Conservation (phyloP, 805 yeast genomes). For the Cephaloascus fragrans region DNA sequence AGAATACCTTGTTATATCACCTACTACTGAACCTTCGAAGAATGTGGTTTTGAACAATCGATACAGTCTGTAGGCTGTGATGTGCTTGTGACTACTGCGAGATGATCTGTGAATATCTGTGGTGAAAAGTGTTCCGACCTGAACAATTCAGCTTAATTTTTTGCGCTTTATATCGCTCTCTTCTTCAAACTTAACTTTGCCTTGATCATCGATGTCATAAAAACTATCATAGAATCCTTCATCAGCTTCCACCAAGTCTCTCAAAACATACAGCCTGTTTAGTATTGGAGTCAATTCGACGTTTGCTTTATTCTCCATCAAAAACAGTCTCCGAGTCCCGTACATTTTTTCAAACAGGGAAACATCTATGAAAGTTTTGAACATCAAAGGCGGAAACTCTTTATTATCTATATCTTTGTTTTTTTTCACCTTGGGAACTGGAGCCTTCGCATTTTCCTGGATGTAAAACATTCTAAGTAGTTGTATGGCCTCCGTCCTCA, state of each 20-base stretch:
- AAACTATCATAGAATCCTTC: neutral
- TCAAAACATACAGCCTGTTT: neutral
- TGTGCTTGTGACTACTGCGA: too few species aligned
- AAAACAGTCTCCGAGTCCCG: slow-evolving; percentile 25
- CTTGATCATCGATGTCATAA: neutral
- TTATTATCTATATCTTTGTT: slow-evolving; percentile 49
- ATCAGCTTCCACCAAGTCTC: neutral
- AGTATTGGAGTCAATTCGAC: neutral
- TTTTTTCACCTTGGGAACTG: slow-evolving; percentile 67
- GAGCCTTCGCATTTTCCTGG: slow-evolving; percentile 79
- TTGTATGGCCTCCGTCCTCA: slow-evolving; percentile 74
- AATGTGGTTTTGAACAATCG: too few species aligned
- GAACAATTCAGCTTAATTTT: too few species aligned
- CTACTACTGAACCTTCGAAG: too few species aligned
- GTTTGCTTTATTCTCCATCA: slow-evolving; percentile 2
- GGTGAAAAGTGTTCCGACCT: too few species aligned
- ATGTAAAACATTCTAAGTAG: slow-evolving; percentile 77
- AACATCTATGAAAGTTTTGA: slow-evolving; percentile 39
- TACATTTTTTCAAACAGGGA: slow-evolving; percentile 42
- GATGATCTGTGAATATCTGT: too few species aligned
- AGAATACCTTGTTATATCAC: too few species aligned
- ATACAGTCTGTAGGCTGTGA: too few species aligned
- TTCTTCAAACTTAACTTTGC: neutral
- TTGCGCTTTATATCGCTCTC: too few species aligned
- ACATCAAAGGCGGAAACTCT: slow-evolving; percentile 51